Evolutionary conservation across 257 asterid species (phyloP).

Genomic region (Capsicum pubescens): DNA sequence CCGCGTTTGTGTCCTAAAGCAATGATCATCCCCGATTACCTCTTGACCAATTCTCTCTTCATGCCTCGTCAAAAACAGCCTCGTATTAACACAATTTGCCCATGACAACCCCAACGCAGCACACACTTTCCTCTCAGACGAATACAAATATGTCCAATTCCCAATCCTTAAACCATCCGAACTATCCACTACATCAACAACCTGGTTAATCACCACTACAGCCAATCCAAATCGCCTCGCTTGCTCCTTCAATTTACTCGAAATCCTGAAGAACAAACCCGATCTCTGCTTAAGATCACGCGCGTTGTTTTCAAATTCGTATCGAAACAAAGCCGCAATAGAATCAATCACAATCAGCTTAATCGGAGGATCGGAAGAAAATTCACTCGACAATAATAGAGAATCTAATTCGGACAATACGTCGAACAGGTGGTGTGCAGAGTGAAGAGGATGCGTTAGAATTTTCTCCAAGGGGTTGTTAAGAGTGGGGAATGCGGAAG

Average conservation of each 20-base stretch:
- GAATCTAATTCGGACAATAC: conserved; percentile 70
- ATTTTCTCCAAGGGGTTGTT: conserved; percentile 53
- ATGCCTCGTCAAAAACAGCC: conserved; percentile 74
- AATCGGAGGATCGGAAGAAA: conserved; percentile 43
- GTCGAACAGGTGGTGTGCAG: conserved; percentile 90
- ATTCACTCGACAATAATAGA: conserved; percentile 31
- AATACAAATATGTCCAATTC: conserved; percentile 50
- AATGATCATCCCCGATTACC: conserved; percentile 26
- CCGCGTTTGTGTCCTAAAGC: conserved; percentile 44
- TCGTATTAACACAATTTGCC: conserved; percentile 90
- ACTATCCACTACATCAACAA: conserved; percentile 71
- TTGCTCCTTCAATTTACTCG: conserved; percentile 63
- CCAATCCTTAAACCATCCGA: conserved; percentile 62
- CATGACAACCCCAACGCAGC: conserved; percentile 90
- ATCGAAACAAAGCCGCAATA: conserved; percentile 80
- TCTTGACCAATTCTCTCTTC: conserved; percentile 56
- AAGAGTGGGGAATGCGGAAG: conserved; percentile 48
- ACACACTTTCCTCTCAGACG: conserved; percentile 78
- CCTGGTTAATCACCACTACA: conserved; percentile 84
- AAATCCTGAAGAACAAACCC: conserved; percentile 67
- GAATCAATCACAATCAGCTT: conserved; percentile 83
- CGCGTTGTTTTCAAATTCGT: conserved; percentile 72
- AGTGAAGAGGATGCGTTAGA: conserved; percentile 62
- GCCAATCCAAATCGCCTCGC: conserved; percentile 71
- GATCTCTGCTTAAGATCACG: conserved; percentile 70